These are phyloP conservation scores for Vitis hybrid DNA, from an alignment of 177 flowering plant species.

Conservation along the genomic window DNA sequence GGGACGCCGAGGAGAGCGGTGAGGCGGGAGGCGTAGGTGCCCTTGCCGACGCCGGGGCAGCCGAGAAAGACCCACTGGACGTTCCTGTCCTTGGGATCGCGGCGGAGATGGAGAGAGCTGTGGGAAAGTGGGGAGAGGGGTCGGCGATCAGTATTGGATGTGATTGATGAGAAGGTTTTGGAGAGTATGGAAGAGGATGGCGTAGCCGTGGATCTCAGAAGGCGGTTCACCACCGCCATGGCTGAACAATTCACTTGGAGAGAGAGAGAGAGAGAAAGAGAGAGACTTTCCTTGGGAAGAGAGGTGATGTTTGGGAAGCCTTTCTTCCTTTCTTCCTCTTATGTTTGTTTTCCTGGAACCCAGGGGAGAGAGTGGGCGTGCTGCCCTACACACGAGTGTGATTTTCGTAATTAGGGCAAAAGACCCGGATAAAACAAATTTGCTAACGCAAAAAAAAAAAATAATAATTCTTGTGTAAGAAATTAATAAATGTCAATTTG, in stretches of 20 bases:
- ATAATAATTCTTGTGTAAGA: no score
- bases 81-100: conserved; percentile 31
- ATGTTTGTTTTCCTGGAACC: not conserved
- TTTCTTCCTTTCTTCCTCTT: not conserved
- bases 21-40: conserved; percentile 87
- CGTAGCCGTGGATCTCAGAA: conserved; percentile 25
- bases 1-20: conserved; percentile 80
- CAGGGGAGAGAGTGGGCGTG: not conserved
- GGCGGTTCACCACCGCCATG: conserved; percentile 61
- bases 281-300: not conserved
- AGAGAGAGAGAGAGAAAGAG: conserved; percentile 4
- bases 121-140: conserved; percentile 16
- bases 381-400: no score
- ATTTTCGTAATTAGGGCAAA: no score
- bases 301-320: not conserved
- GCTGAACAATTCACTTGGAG: not conserved
- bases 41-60: conserved; percentile 94
- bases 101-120: conserved; percentile 15
- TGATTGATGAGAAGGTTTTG: conserved; percentile 19
- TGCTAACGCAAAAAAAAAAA: no score
- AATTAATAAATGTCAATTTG: no score
- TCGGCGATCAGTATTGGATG: conserved; percentile 27
- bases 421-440: no score
- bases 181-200: conserved; percentile 1
- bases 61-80: conserved; percentile 96